Evolutionary conservation across 176 grass and related monocot species (phyloP).

Genomic region (Dactylis glomerata): DNA sequence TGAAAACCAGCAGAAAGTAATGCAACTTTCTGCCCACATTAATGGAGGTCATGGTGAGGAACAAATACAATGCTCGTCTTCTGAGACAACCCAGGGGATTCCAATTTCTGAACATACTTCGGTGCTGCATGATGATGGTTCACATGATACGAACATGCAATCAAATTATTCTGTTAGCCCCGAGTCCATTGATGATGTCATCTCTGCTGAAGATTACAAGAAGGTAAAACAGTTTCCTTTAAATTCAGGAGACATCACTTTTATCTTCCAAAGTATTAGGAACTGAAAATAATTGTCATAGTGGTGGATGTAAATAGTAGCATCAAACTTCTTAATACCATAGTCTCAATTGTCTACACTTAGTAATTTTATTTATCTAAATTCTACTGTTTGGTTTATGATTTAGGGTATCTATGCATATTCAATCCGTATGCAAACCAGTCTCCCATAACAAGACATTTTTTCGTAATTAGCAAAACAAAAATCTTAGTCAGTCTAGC

Average conservation of each 20-base stretch:
- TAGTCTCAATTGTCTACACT: no score
- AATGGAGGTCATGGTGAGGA: neutral
- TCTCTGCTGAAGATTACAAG: slow-evolving; percentile 34
- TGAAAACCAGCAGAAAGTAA: neutral
- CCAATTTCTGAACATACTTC: slow-evolving; percentile 27
- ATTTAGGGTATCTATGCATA: neutral
- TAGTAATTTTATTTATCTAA: neutral
- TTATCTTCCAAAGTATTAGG: neutral
- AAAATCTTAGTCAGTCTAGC: no score
- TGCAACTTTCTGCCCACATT: neutral
- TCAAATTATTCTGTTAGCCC: slow-evolving; percentile 27
- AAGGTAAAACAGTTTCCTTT: slow-evolving; percentile 35
- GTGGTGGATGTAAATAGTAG: neutral
- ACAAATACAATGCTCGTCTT: neutral
- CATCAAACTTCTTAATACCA: no score
- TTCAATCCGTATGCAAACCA: neutral
- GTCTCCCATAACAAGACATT: neutral
- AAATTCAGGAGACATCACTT: neutral
- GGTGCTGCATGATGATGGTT: slow-evolving; percentile 6
- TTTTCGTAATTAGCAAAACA: neutral
- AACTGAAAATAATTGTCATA: neutral
- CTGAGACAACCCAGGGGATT: neutral
- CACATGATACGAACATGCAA: neutral
- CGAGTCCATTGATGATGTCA: slow-evolving; percentile 28
- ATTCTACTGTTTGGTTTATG: neutral